Evolutionary conservation across 352 stramenopile species (phyloP).

Genomic region (Globisporangium takayamanum): DNA sequence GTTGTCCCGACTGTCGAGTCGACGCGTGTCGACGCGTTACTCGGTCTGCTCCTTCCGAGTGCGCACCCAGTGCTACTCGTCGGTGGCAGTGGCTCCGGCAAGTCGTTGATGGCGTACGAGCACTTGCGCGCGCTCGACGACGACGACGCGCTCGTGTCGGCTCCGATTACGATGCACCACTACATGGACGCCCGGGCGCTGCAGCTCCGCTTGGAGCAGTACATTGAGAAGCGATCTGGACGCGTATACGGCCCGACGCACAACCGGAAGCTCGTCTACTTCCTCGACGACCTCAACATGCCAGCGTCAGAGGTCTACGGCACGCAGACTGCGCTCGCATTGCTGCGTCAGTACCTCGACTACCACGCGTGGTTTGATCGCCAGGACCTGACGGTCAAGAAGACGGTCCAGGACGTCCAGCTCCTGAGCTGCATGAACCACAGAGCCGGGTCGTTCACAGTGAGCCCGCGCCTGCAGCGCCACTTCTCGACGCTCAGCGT

Average conservation of each 20-base stretch:
- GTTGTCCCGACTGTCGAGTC: conserved; percentile 77
- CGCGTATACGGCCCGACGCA: conserved; percentile 77
- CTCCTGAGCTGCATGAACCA: conserved; percentile 89
- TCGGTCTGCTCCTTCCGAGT: conserved; percentile 45
- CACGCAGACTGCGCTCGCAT: conserved; percentile 84
- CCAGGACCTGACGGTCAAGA: conserved; percentile 80
- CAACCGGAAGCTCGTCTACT: conserved; percentile 83
- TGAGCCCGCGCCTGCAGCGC: conserved; percentile 84
- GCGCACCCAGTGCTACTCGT: conserved; percentile 67
- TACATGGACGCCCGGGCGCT: conserved; percentile 83
- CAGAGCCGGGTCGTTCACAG: conserved; percentile 82
- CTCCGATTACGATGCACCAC: conserved; percentile 77
- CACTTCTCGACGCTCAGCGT: conserved; percentile 85
- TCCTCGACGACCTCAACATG: conserved; percentile 91
- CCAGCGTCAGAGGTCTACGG: conserved; percentile 82
- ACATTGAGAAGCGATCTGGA: conserved; percentile 83
- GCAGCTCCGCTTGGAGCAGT: conserved; percentile 72
- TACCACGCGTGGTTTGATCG: conserved; percentile 90
- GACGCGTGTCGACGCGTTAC: conserved; percentile 53
- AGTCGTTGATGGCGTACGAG: conserved; percentile 71
- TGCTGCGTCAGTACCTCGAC: conserved; percentile 90
- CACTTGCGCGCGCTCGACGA: conserved; percentile 70
- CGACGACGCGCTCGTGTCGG: conserved; percentile 49
- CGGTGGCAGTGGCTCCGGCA: conserved; percentile 78
- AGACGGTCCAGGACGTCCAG: conserved; percentile 85